These are phyloP conservation scores for Rhipidocladum racemiflorum DNA, from an alignment of 176 grass and related monocot genomes.

Conservation along the genomic window DNA sequence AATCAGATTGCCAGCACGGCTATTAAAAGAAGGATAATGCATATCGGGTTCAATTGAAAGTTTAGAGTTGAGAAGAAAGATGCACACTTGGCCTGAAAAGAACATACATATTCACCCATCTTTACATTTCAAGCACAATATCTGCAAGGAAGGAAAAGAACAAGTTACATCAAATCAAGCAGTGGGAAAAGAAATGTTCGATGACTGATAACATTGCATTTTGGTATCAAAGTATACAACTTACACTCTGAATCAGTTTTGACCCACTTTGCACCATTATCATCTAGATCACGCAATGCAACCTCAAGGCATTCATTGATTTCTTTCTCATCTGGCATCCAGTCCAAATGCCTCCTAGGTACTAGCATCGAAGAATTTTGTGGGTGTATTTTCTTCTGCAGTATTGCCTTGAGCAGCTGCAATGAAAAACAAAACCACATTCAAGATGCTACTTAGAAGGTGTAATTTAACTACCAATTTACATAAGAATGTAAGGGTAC, in stretches of 20 bases:
- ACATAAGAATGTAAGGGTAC: constrained; percentile 26
- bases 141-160: constrained; percentile 41
- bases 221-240: not conserved
- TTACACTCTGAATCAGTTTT: constrained; percentile 98
- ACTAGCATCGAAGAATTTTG: constrained; percentile 40
- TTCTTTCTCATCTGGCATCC: constrained; percentile 47
- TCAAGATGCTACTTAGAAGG: not conserved
- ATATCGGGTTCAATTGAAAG: not conserved
- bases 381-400: constrained; percentile 83
- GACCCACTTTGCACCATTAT: constrained; percentile 68
- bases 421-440: not conserved
- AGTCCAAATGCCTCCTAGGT: constrained; percentile 47
- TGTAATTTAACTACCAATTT: not conserved
- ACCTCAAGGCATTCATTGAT: constrained; percentile 32
- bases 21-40: not conserved
- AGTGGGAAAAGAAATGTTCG: constrained; percentile 20
- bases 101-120: constrained; percentile 30
- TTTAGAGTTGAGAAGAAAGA: not conserved
- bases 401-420: constrained; percentile 66
- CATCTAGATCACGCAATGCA: constrained; percentile 38
- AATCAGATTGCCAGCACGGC: not conserved
- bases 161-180: not conserved
- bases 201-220: not conserved
- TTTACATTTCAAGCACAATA: constrained; percentile 85
- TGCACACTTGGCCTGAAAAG: constrained; percentile 39